Evolutionary conservation across 768 basidiomycete species (phyloP), one percentile per base, ranked within the genome.

Genomic region (Phylloporus sp.): DNA sequence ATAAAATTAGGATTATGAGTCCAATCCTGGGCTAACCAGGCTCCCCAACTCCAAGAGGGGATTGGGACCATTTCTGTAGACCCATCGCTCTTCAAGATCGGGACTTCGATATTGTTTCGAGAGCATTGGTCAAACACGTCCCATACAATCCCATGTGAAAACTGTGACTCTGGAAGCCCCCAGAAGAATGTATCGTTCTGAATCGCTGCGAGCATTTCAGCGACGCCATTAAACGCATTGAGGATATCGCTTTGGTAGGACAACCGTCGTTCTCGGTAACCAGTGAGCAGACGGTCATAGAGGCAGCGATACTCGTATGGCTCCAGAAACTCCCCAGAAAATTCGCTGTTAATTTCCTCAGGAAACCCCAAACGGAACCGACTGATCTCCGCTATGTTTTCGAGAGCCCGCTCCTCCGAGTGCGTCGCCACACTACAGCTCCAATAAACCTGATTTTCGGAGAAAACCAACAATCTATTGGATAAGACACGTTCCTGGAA

Each of bases 31-130:
- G 34, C 48, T 26, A 38, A 45, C 47, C 53, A 54, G 7, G 47
- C 52, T 0, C 42, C 52, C 59, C 59, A 60, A 24, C 59, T 60
- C 59, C 59, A 60, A 7, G 59, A 61, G 29, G 59, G 59, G 3
- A 60, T 32, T 1, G 49, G 36, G 1, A 54, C 24, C 41, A 41
- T 46, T 24, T 50, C 9, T 32, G 40, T 41, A 2, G 47, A 34
- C 11, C 57, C 58, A 2, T 59, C 16, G 15, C 4, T 26, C 7
- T 43, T 11, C 16, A 59, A 46, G 5, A 53, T 10, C n/a, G 58
- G 47, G 12, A 53, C 40, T 2, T 32, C 5, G 6, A 45, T 29
- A 3, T 34, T 0, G 22, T 58, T 60, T n/a, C 50, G 49, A 15
- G 32, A 11, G 11, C 29, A 45, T 15, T 23, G 36, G 5, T 45